Evolutionary conservation across 2,329 filamentous ascomycete genomes (phyloP).

Genomic region (Phialemonium atrogriseum): DNA sequence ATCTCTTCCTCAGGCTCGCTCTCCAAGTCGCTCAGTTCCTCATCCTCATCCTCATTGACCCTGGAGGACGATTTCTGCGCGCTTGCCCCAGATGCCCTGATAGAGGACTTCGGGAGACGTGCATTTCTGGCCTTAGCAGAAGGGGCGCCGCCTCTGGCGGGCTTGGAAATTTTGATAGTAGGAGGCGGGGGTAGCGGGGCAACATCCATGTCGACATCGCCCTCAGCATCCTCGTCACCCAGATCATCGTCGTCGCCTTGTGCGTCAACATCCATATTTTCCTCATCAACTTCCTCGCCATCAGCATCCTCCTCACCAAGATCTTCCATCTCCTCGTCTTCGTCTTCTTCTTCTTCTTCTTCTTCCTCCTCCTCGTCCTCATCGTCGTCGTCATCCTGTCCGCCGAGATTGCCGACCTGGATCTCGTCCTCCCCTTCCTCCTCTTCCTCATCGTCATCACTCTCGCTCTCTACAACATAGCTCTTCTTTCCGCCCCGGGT

Average conservation of each 20-base stretch:
- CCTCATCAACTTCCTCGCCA: slow-evolving; percentile 13
- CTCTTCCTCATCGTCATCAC: slow-evolving; percentile 33
- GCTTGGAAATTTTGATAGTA: slow-evolving; percentile 42
- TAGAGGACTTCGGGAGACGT: too few species aligned
- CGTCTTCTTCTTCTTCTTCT: slow-evolving; percentile 21
- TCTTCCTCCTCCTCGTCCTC: slow-evolving; percentile 33
- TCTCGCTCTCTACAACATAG: slow-evolving; percentile 49
- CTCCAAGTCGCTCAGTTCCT: slow-evolving; percentile 48
- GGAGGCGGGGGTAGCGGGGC: slow-evolving; percentile 28
- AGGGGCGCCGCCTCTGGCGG: slow-evolving; percentile 24
- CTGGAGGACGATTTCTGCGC: slow-evolving; percentile 3
- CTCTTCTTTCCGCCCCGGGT: slow-evolving; percentile 50
- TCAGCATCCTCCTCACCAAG: slow-evolving; percentile 7
- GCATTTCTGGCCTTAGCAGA: too few species aligned
- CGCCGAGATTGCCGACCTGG: slow-evolving; percentile 14
- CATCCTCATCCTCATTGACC: slow-evolving; percentile 35
- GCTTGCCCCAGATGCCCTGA: too few species aligned
- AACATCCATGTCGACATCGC: slow-evolving; percentile 30
- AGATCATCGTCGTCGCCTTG: slow-evolving; percentile 14
- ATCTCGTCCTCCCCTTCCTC: slow-evolving; percentile 18
- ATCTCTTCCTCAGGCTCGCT: slow-evolving; percentile 40
- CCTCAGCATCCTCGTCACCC: slow-evolving; percentile 29
- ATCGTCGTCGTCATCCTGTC: slow-evolving; percentile 19
- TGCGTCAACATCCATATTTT: slow-evolving; percentile 13
- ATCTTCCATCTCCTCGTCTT: slow-evolving; percentile 16